Base-by-base conservation (phyloP, 306 rosid species). In the Herpetospermum pedunculosum region DNA sequence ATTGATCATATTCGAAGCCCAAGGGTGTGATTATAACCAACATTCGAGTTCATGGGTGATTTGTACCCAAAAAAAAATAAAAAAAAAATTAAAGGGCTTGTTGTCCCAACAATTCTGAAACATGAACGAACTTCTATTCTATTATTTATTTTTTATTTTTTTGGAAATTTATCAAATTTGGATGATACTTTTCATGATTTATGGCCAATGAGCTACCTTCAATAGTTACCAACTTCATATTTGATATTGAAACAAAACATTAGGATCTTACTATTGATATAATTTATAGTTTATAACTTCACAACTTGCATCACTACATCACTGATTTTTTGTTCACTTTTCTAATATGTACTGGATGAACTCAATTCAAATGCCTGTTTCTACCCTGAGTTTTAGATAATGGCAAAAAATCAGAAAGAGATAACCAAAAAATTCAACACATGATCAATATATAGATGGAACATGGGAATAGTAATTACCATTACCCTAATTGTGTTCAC, bases 401-500 rank as follows among this genome's bases (percentile, higher is more conserved):
- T 5, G 37, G 35, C 19, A 67, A 3, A 67, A 7, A 19, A 8
- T 25, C n/a, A 67, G 73, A 67, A 43, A 25, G 52, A 11, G 12
- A 18, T 37, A 10, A 9, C 73, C n/a, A 40, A 68, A 41, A 25
- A 68, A 40, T 41, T 19, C 35, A 68, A 13, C 53, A 23, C 37
- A 25, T 40, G 18, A 63, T 62, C 70, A 8, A 18, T 11, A 38
- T 64, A 11, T 1, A 41, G 73, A 43, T 25, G 37, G 43, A 40
- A 13, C 21, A 5, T 23, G 35, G 73, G 73, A 43, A 7, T 47
- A 70, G 41, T 4, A n/a, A 28, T 18, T 46, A 46, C 59, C 58
- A 4, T 15, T 70, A 29, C 52, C 14, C 6, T 16, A 34, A 12
- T 53, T 53, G 1, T 57, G 35, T 79, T 84, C 77, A 80, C 73